phyloP scores from a whole-genome alignment of 805 yeast species.

The Candida bentonensis region DNA sequence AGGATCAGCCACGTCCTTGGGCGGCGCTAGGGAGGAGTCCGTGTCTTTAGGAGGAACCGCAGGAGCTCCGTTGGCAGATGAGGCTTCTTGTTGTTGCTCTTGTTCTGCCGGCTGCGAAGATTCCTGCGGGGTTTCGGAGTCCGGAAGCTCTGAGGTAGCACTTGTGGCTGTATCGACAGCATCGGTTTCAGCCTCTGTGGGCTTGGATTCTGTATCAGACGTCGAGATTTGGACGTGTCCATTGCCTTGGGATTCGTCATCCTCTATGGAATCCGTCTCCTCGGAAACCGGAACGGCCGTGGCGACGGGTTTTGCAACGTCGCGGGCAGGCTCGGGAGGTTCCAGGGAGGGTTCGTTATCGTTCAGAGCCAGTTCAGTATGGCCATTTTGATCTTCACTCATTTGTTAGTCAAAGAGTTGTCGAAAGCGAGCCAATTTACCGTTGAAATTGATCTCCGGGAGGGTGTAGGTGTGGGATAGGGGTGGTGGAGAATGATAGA shows the following conservation, averaged over 20 bases:
- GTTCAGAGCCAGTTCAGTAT: background rate
- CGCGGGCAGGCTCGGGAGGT: background rate
- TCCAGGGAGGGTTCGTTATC: background rate
- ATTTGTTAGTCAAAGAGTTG: too few species aligned
- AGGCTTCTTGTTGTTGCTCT: background rate
- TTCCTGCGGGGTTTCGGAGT: background rate
- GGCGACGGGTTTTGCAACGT: background rate
- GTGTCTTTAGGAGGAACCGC: background rate
- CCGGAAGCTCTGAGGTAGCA: background rate
- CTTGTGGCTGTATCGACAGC: background rate
- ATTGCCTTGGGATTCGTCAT: background rate
- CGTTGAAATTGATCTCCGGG: too few species aligned
- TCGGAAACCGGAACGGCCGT: background rate
- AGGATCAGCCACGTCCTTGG: too few species aligned
- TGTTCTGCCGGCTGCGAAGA: background rate
- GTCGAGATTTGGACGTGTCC: too few species aligned
- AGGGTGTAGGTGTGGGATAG: too few species aligned
- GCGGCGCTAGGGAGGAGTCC: too few species aligned
- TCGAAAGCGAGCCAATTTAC: too few species aligned
- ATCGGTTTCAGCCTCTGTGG: constrained; percentile 3
- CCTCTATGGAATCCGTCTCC: background rate
- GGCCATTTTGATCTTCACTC: background rate
- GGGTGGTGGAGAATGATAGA: too few species aligned
- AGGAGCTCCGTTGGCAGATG: background rate
- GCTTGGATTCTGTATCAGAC: background rate